Evolutionary conservation across 768 basidiomycete genomes (phyloP), one percentile per base, ranked within the genome.

Genomic region (Podaxis sp.): DNA sequence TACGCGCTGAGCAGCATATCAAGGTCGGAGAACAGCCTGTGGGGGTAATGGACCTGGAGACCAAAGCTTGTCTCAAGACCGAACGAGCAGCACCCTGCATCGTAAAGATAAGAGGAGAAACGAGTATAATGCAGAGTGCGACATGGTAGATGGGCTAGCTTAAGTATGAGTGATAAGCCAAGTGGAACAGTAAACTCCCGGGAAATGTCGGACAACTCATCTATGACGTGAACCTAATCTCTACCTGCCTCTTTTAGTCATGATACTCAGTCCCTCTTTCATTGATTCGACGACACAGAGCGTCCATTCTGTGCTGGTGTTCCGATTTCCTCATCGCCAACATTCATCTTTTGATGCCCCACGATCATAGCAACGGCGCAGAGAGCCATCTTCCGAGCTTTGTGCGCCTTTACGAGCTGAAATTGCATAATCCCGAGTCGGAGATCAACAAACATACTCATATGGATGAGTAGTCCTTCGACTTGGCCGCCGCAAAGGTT

Each of bases 1-100:
- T 62, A 25, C 79, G 77, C 32, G 55, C 55, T 13, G 57, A 18
- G 10, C 25, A 13, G 40, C 50, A 27, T 35, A 42, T 58, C n/a
- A 40, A 13, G 9, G 36, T 42, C 32, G 55, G 44, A 50, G 25
- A 53, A 14, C 32, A 18, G 14, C 42, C 14, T 6, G 42, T 2
- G 32, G 32, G 7, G 2, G 32, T 44, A 6, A 16, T 21, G 5
- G 32, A 18, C 32, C 54, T 50, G 38, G 11, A 55, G 46, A 23
- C 38, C 36, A n/a, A 18, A 36, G 57, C 47, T 27, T n/a, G 28
- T 4, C 42, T 50, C 13, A 38, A 47, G 32, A 10, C 9, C 21
- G 59, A 48, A 50, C 28, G 25, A 36, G 42, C n/a, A 5, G 53
- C 16, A 5, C 36, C 16, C 16, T 50, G 47, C 57, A 58, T 58